Conservation (phyloP, 1,284 basidiomycete genomes). For the Apiotrichum mycotoxinovorans region DNA sequence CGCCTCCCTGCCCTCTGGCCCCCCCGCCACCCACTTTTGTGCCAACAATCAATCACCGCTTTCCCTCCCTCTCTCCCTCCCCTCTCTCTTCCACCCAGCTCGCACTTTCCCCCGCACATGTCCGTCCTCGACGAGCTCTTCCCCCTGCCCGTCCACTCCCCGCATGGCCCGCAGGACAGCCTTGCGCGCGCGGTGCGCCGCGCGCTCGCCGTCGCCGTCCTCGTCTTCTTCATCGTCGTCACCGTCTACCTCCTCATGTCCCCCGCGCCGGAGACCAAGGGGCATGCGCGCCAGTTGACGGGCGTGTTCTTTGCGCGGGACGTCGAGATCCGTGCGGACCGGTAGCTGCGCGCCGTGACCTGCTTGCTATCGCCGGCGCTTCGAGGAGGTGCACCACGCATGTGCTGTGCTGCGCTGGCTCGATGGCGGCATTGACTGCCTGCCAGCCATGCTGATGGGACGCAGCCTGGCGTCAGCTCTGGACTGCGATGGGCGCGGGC, state of each 20-base stretch:
- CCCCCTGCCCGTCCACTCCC: conserved; percentile 19
- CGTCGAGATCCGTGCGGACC: neutral
- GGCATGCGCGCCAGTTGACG: neutral
- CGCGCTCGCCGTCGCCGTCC: conserved; percentile 32
- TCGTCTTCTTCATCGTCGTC: conserved; percentile 41
- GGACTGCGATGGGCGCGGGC: no score
- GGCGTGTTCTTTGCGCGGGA: neutral
- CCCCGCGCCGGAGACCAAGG: neutral
- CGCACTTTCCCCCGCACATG: neutral
- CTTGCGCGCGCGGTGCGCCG: conserved; percentile 28
- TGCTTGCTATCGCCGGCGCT: no score
- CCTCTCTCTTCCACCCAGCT: neutral
- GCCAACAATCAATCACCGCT: no score
- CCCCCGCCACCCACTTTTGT: no score
- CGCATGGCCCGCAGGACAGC: neutral
- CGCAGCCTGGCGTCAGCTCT: no score
- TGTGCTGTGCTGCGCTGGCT: no score
- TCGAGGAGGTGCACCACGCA: no score
- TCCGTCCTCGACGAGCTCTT: conserved; percentile 40
- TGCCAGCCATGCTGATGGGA: no score
- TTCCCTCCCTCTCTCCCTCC: neutral
- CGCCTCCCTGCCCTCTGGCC: no score
- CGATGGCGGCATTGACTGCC: no score
- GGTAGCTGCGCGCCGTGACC: neutral
- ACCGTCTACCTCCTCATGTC: conserved; percentile 36